These are phyloP conservation scores for Clonostachys sp. DNA, from an alignment of 2,329 filamentous ascomycete genomes.

Conservation along the genomic window DNA sequence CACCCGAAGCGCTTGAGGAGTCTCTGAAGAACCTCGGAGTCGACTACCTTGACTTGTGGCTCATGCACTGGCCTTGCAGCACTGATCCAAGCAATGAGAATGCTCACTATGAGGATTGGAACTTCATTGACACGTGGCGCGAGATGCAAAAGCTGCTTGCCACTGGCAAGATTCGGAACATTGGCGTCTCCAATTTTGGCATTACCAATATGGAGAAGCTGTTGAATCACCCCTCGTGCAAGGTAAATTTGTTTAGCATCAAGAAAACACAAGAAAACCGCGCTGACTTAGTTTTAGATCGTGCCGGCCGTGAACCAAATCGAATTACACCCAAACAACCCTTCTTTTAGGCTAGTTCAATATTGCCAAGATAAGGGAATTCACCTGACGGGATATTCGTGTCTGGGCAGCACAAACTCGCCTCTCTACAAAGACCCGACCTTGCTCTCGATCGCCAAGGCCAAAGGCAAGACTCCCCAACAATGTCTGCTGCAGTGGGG, in stretches of 20 bases:
- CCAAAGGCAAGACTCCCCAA: constrained; percentile 12
- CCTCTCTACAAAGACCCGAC: constrained; percentile 10
- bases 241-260: constrained; percentile 53
- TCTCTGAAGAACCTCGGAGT: constrained; percentile 17
- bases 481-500: constrained; percentile 16
- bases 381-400: constrained; percentile 18
- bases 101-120: constrained; percentile 14
- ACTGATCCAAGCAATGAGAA: constrained; percentile 10
- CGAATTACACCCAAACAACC: constrained; percentile 23
- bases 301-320: constrained; percentile 23
- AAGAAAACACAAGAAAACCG: not conserved
- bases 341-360: constrained; percentile 19
- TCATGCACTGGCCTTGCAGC: constrained; percentile 21
- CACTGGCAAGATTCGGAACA: constrained; percentile 12
- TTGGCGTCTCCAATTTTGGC: constrained; percentile 24
- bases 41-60: constrained; percentile 23
- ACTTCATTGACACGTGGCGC: constrained; percentile 15
- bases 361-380: constrained; percentile 23
- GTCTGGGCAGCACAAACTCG: constrained; percentile 1
- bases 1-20: constrained; percentile 13
- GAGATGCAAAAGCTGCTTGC: constrained; percentile 26
- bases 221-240: constrained; percentile 64
- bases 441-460: constrained; percentile 14
- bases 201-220: constrained; percentile 19
- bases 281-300: constrained; percentile 10